Base-by-base conservation (phyloP, 116 monocot genomes). In the Phalaenopsis hybrid region DNA sequence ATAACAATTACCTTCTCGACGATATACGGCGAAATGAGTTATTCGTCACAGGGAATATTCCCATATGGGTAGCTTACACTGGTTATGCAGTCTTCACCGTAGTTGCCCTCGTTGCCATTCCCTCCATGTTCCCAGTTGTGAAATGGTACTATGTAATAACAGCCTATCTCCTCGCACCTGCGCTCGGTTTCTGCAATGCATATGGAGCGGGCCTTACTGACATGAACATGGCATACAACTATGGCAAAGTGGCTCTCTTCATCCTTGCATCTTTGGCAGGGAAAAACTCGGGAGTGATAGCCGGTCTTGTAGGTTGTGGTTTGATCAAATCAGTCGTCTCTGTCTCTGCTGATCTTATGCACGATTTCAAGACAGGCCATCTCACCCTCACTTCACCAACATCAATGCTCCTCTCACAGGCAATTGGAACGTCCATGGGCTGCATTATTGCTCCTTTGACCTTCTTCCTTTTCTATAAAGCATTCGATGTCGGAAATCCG, bases 151-250 rank as follows among this genome's bases (percentile, higher is more conserved):
- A 86, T 58, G 85, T 90, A 17, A 67, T 88, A 43, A 69, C 88
- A 1, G 86, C 92, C 61, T 92, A 92, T 69, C 15, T 90, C 9
- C 86, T 92, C 13, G 89, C 92, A 13, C 92, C 92, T 7, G 84
- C 76, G 16, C 86, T 92, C 6, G 92, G 90, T 78, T 92, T 90
- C 82, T 92, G 92, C 90, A 92, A 92, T 78, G 92, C 92, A 25
- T 92, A 90, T 55, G 90, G 92, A n/a, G 86, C 92, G 17, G 90
- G 92, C 28, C 88, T 90, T 23, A 92, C 92, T 4, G 92, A 92
- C 85, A 92, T 90, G 92, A 92, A 92, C 90, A 92, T 92, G 90
- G 90, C 92, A 34, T 92, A 88, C 81, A 92, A 92, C 82, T 90
- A 92, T 11, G 92, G 92, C 31, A 92, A 92, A 76, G 90, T 85